Base-by-base conservation (phyloP, 2,329 filamentous ascomycete species). In the Hypoxylon sp. region DNA sequence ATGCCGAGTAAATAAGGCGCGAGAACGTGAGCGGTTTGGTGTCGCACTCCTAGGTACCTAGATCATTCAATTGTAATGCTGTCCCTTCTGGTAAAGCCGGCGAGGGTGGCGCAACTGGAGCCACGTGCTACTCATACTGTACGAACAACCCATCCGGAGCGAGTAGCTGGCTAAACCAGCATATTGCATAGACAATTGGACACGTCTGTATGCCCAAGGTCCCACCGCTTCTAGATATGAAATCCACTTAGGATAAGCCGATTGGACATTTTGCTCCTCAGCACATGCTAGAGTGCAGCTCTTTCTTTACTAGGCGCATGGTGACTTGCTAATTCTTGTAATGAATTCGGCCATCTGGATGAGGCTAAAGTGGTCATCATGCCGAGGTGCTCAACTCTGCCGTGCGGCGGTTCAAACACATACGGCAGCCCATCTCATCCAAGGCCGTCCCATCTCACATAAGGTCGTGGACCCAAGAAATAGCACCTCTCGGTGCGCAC, bases 391-490 rank as follows among this genome's bases (percentile, higher is more conserved):
- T 56, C 13, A 32, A 32, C 20, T 47, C 24, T 57, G 22, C 48
- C 19, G 52, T 32, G 59, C 37, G 34, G 56, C 24, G 22, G 28
- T 62, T 34, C 34, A 37, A 47, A 54, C 34, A 48, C 20, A 24
- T 59, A 68, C 54, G 63, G 64, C 69, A 72, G 51, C n/a, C 37
- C 57, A 64, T 61, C 49, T 81, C 74, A 87, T 72, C 83, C 80
- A 61, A 82, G n/a, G n/a, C n/a, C n/a, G n/a, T n/a, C n/a, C n/a
- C n/a, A n/a, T n/a, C n/a, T n/a, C n/a, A n/a, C n/a, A n/a, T n/a
- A n/a, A n/a, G n/a, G n/a, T n/a, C n/a, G n/a, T n/a, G n/a, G n/a
- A n/a, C n/a, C n/a, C n/a, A n/a, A n/a, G n/a, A n/a, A n/a, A n/a
- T n/a, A n/a, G n/a, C n/a, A n/a, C n/a, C n/a, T n/a, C n/a, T n/a